Conservation (phyloP, 768 basidiomycete genomes). For the Rhizopogon vinicolor region DNA sequence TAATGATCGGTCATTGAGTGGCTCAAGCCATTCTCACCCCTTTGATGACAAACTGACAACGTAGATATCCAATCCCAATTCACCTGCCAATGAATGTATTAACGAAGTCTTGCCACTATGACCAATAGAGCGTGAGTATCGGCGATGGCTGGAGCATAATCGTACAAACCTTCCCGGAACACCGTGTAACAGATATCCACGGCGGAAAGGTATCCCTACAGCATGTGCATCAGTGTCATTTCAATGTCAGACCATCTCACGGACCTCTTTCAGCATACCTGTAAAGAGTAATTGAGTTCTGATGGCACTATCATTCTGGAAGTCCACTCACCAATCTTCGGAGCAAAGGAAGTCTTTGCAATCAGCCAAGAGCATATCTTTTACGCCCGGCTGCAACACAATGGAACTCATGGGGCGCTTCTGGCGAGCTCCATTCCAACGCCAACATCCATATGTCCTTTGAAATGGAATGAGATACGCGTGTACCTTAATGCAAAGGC, state of each 20-base stretch:
- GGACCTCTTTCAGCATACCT: constrained; percentile 90
- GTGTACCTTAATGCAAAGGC: constrained; percentile 11
- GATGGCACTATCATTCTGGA: constrained; percentile 15
- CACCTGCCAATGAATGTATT: constrained; percentile 81
- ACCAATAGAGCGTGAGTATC: constrained; percentile 11
- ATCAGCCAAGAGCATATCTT: constrained; percentile 86
- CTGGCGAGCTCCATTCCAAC: constrained; percentile 85
- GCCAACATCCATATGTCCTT: constrained; percentile 74
- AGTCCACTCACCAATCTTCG: constrained; percentile 71
- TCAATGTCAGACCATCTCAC: constrained; percentile 22
- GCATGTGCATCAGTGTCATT: constrained; percentile 11
- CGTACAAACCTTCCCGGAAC: constrained; percentile 71
- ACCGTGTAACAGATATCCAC: constrained; percentile 81
- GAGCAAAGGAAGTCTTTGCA: constrained; percentile 82
- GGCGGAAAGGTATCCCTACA: constrained; percentile 80
- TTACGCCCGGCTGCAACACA: constrained; percentile 83
- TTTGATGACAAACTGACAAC: constrained; percentile 86
- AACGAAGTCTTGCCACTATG: constrained; percentile 80
- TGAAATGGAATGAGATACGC: background rate
- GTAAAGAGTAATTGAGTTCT: constrained; percentile 15
- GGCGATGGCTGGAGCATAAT: background rate
- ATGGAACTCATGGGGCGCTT: constrained; percentile 93
- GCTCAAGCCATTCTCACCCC: constrained; percentile 46
- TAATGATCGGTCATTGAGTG: background rate
- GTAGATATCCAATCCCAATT: constrained; percentile 86